These are phyloP conservation scores for Elsinoe arachidis DNA, from an alignment of 2,329 filamentous ascomycete genomes.

Conservation along the genomic window DNA sequence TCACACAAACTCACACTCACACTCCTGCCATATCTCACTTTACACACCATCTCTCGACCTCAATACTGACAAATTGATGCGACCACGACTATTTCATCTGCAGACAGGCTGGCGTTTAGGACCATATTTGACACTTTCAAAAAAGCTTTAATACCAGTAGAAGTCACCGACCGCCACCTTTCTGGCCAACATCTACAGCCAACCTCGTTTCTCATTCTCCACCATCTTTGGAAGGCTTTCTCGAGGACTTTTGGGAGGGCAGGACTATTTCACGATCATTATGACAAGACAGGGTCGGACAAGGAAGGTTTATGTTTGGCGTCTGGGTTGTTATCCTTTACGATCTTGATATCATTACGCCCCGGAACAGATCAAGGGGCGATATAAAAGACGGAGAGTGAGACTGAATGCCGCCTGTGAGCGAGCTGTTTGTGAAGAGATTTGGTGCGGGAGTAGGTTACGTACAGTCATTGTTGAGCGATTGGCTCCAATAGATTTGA, in stretches of 20 bases:
- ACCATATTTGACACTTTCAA: background rate
- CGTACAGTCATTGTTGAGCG: too few relatives aligned
- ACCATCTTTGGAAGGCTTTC: background rate
- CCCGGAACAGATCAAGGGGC: too few relatives aligned
- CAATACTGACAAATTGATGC: background rate
- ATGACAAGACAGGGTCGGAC: background rate
- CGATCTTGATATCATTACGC: background rate
- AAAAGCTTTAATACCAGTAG: constrained; percentile 4
- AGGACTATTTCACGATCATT: background rate
- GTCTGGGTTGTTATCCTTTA: background rate
- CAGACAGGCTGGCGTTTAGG: background rate
- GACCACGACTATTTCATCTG: background rate
- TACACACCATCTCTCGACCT: background rate
- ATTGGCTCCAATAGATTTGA: too few relatives aligned
- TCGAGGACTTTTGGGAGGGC: background rate
- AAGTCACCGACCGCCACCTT: background rate
- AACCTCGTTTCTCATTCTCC: background rate
- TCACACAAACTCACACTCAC: background rate
- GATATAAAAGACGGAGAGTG: too few relatives aligned
- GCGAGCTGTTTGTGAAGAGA: too few relatives aligned
- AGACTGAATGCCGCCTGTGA: too few relatives aligned
- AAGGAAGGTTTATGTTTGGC: background rate
- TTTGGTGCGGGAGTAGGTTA: too few relatives aligned
- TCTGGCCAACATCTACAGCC: background rate
- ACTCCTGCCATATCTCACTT: background rate